Base-by-base conservation (phyloP, 2,329 filamentous ascomycete species). In the Emmonsiellopsis sp. region DNA sequence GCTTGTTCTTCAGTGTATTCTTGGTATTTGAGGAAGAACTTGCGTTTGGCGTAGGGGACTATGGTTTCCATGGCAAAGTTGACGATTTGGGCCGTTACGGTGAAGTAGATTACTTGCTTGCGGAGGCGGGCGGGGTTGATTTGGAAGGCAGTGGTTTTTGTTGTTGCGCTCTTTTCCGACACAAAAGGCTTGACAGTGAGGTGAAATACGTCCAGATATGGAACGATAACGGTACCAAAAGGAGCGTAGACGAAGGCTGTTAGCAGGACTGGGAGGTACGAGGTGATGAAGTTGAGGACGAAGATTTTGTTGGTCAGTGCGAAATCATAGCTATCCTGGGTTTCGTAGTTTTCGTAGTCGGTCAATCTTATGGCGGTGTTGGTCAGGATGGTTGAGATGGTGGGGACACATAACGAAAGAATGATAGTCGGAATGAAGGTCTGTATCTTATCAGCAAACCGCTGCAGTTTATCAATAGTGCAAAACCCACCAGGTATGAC, bases 221-320 rank as follows among this genome's bases (percentile, higher is more conserved):
- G 92, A 0, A 93, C 83, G 9, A 98, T 81, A 45, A 89, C 71
- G 55, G 84, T 82, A 11, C 88, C 92, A 62, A 97, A 97, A 0
- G 92, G 92, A 17, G 95, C 88, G 63, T 96, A 97, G 57, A 96
- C 83, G 61, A 96, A 97, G 0, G 91, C 88, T 0, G 91, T 96
- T 14, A 97, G 79, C 65, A 95, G 85, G n/a, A 94, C 85, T 1
- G 89, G 87, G 51, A 95, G 83, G 67, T 96, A 97, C 0, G 91
- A 95, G 5, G 90, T 95, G 71, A 97, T 92, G 71, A 96, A 95
- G 74, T 96, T 95, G 64, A 97, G 81, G 11, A 97, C 84, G 64
- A 98, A 97, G 36, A 95, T 86, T 75, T 98, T 98, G 55, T 88
- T 84, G 0, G 93, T 88, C 65, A 95, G 81, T 1, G 91, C 87